These are phyloP conservation scores for Cystobasidium pallidum DNA, from an alignment of 1,284 basidiomycete species.

Conservation along the genomic window DNA sequence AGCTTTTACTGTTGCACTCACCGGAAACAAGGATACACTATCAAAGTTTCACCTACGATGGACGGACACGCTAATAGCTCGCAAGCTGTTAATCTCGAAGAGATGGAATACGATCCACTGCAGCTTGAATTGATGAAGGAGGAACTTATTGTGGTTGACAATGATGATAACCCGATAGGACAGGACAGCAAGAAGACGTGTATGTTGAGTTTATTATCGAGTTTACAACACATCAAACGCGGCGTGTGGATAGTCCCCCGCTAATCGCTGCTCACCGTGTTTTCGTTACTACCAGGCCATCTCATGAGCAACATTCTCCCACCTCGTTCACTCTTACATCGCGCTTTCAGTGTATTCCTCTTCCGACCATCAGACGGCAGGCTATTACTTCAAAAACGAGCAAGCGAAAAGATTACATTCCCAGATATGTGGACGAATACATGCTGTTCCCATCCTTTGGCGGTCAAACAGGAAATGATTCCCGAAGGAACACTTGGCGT, in stretches of 20 bases:
- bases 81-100: slow-evolving; percentile 29
- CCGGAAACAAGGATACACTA: background rate
- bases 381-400: slow-evolving; percentile 92
- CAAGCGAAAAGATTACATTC: slow-evolving; percentile 98
- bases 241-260: too few species aligned
- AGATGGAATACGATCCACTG: slow-evolving; percentile 57
- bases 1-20: too few species aligned
- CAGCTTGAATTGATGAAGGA: slow-evolving; percentile 89
- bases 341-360: slow-evolving; percentile 96
- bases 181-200: slow-evolving; percentile 97
- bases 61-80: slow-evolving; percentile 19
- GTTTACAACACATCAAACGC: too few species aligned
- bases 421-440: slow-evolving; percentile 99
- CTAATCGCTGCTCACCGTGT: too few species aligned
- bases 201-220: too few species aligned
- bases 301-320: slow-evolving; percentile 88
- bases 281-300: too few species aligned
- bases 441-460: slow-evolving; percentile 97
- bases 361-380: slow-evolving; percentile 93
- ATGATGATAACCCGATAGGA: slow-evolving; percentile 83
- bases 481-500: slow-evolving; percentile 72
- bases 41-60: background rate
- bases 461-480: slow-evolving; percentile 71
- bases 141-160: slow-evolving; percentile 91
- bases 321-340: slow-evolving; percentile 78